Base-by-base conservation (phyloP, 2,329 filamentous ascomycete genomes). In the Raffaelea arxii region DNA sequence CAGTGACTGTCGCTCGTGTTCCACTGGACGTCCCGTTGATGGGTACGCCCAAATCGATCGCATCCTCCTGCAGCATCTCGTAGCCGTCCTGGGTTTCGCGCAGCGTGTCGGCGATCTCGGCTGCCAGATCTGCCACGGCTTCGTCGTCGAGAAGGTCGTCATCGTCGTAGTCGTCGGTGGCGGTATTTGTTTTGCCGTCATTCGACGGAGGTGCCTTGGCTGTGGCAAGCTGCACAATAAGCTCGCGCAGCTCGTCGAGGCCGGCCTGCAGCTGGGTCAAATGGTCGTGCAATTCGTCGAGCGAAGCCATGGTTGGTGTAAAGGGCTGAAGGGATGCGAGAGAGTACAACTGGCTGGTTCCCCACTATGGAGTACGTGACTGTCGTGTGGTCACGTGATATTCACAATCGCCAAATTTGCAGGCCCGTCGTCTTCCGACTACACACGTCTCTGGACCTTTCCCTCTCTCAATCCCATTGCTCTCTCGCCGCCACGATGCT, bases 31-130 rank as follows among this genome's bases (percentile, higher is more conserved):
- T n/a, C n/a, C n/a, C n/a, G n/a, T n/a, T 21, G 12, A 44, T 19
- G 4, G 37, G 23, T n/a, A 40, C n/a, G 32, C 25, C 76, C 23
- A 89, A 65, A 56, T 87, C 87, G 51, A 84, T 77, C 24, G 87
- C 74, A 57, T 95, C 89, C 59, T 92, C 87, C 41, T 71, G 72
- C 27, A 96, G 60, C 18, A 92, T 65, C 62, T 94, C 90, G 53
- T 92, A 76, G 49, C 94, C 87, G 52, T 94, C 87, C 56, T 94
- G 82, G 43, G 85, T 78, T 48, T 86, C 82, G 55, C 86, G 83
- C 50, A 96, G 65, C 18, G 77, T 76, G 57, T 86, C 80, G 54
- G 84, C 81, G 52, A 96, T 94, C 62, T 96, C 89, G 21, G 78
- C 72, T 53, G 80, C 78, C 27, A 96, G 75, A 65, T 95, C 89